Evolutionary conservation across 2,329 filamentous ascomycete species (phyloP).

Genomic region (Clarireedia hainanense): DNA sequence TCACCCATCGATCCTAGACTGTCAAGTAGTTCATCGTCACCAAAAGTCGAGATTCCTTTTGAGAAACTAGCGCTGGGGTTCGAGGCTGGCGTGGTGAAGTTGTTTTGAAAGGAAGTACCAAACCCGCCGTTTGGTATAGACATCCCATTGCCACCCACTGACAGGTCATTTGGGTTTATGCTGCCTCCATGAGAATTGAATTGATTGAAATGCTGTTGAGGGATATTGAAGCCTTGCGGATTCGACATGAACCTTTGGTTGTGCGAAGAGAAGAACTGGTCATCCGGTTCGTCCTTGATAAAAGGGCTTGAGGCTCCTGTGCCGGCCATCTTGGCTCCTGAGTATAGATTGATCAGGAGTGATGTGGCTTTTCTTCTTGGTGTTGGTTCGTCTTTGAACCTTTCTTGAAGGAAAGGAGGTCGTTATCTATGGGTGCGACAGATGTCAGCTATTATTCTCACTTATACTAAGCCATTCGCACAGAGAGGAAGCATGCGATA

Average conservation of each 20-base stretch:
- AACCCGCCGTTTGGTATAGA: constrained; percentile 37
- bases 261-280: constrained; percentile 41
- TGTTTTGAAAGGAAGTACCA: constrained; percentile 55
- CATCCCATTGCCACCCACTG: constrained; percentile 55
- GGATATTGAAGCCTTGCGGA: constrained; percentile 33
- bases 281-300: constrained; percentile 63
- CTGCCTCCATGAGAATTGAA: constrained; percentile 38
- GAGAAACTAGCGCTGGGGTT: constrained; percentile 64
- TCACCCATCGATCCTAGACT: constrained; percentile 45
- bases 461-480: constrained; percentile 13
- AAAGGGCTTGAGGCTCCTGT: constrained; percentile 41
- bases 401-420: constrained; percentile 10
- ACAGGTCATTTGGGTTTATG: constrained; percentile 81
- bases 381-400: constrained; percentile 15
- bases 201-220: constrained; percentile 37
- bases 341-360: constrained; percentile 10
- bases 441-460: constrained; percentile 22
- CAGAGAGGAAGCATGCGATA: constrained; percentile 12
- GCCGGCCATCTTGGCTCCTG: constrained; percentile 27
- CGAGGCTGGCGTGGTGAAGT: constrained; percentile 43
- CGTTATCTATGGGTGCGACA: constrained; percentile 21
- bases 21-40: constrained; percentile 83
- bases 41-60: constrained; percentile 69
- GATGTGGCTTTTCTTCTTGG: constrained; percentile 12
- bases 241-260: constrained; percentile 27